Conservation (phyloP, 352 stramenopile genomes). For the Aphanomyces cochlioides region DNA sequence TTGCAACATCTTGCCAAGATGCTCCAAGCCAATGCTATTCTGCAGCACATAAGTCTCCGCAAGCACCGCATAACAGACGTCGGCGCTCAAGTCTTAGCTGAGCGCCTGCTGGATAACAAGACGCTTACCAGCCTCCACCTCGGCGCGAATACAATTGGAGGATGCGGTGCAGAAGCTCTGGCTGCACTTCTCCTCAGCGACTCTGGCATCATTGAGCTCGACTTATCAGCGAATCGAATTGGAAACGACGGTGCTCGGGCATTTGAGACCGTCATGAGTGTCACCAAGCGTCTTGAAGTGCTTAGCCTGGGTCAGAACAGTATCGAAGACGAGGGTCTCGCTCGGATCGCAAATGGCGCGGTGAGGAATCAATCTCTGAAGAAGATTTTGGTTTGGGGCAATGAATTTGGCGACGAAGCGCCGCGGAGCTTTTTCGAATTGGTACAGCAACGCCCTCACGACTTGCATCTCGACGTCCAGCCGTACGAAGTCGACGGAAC, state of each 20-base stretch:
- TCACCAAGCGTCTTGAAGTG: conserved; percentile 3
- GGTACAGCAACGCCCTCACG: conserved; percentile 9
- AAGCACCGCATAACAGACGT: conserved; percentile 73
- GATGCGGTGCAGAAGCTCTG: conserved; percentile 50
- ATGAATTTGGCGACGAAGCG: conserved; percentile 52
- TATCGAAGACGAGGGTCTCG: conserved; percentile 47
- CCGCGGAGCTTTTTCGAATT: conserved; percentile 35
- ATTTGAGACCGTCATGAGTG: conserved; percentile 45
- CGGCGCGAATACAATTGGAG: conserved; percentile 61
- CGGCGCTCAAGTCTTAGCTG: conserved; percentile 62
- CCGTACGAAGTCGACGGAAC: conserved; percentile 35
- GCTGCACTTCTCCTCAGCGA: conserved; percentile 55
- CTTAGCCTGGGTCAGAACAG: conserved; percentile 25
- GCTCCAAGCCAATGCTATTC: conserved; percentile 62
- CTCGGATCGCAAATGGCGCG: conserved; percentile 42
- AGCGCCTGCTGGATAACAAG: conserved; percentile 62
- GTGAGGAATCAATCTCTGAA: conserved; percentile 36
- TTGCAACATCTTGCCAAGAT: conserved; percentile 73
- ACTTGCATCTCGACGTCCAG: conserved; percentile 61
- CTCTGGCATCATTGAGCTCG: conserved; percentile 46
- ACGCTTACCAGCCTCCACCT: conserved; percentile 54
- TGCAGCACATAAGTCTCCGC: conserved; percentile 52
- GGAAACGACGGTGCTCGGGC: conserved; percentile 47
- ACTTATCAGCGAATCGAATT: conserved; percentile 66
- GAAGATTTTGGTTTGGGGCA: conserved; percentile 61